Evolutionary conservation across 2,329 filamentous ascomycete species (phyloP), one percentile per base, ranked within the genome.

Genomic region (Monosporascus sp.): DNA sequence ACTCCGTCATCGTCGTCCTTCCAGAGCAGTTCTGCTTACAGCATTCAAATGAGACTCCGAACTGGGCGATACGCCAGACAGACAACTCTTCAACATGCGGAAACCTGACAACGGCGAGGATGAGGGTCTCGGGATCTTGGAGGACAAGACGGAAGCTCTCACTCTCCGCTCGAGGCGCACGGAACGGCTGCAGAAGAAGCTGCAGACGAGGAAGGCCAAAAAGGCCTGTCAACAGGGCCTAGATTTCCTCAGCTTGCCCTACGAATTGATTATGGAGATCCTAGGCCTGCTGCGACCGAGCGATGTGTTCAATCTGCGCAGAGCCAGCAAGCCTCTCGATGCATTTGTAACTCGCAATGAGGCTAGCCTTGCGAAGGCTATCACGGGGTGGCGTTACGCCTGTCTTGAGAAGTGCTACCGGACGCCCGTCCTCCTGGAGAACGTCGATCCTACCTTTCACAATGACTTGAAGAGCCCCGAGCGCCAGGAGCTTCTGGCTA

Each of bases 81-180:
- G 27, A 31, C 27, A 31, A 31, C 9, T 11, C 8, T 11, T 31
- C 27, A 31, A 5, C 4, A 61, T 61, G 58, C 52, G 54, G 11
- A 60, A 58, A 52, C 27, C 48, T 26, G 62, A 62, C 3, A 51
- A 45, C 7, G 50, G 37, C 7, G 64, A 65, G 17, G 72, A 75
- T 5, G 75, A 75, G 52, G 74, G 75, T 5, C 68, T 80, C 14
- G 69, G 78, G 27, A 77, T 78, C 55, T 72, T 71, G n/a, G 65
- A 67, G 27, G 67, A 69, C 52, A 67, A 64, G 48, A 82, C 79
- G 3, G 73, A 72, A 48, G 65, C 71, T 1, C 68, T 83, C 16
- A 63, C 71, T 1, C 69, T 80, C 24, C 73, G 66, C 48, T 82
- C 79, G 7, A 83, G 81, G 62, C 76, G 77, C 51, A 81, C 75